Percentiles rank a stretch among this genome's conserved stretches.
Evolutionary conservation across 1,284 basidiomycete genomes (phyloP).

Genomic region (Phenoliferia sp.): DNA sequence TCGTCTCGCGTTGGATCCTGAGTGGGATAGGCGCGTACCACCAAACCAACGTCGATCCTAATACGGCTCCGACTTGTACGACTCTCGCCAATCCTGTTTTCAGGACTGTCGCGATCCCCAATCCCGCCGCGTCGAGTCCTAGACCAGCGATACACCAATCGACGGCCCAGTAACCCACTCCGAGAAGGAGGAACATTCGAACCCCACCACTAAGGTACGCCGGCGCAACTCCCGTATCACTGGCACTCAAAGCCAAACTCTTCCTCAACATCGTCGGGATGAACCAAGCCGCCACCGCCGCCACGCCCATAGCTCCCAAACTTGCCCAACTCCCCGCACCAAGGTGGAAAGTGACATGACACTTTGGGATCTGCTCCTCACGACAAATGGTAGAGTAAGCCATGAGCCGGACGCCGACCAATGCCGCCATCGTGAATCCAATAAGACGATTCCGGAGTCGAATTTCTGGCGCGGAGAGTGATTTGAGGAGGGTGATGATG

Average conservation of each 20-base stretch:
- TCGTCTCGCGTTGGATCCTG: slow-evolving; percentile 50
- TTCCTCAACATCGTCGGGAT: slow-evolving; percentile 59
- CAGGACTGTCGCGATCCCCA: slow-evolving; percentile 40
- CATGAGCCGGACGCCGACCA: slow-evolving; percentile 67
- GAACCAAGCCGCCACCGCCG: slow-evolving; percentile 55
- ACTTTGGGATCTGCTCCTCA: slow-evolving; percentile 87
- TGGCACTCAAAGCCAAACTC: slow-evolving; percentile 63
- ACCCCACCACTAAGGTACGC: slow-evolving; percentile 60
- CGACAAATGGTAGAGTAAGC: slow-evolving; percentile 77
- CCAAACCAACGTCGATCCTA: slow-evolving; percentile 63
- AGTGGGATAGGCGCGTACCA: slow-evolving; percentile 66
- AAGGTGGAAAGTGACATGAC: slow-evolving; percentile 78
- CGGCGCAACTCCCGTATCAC: slow-evolving; percentile 65
- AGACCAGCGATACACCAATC: slow-evolving; percentile 54
- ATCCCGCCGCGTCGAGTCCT: background rate
- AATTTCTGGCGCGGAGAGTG: slow-evolving; percentile 57
- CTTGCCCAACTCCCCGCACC: slow-evolving; percentile 62
- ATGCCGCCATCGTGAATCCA: slow-evolving; percentile 61
- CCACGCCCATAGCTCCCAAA: slow-evolving; percentile 55
- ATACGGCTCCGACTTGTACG: slow-evolving; percentile 52
- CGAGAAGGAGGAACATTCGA: slow-evolving; percentile 55
- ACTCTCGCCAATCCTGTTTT: slow-evolving; percentile 62
- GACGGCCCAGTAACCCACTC: slow-evolving; percentile 65
- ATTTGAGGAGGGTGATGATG: slow-evolving; percentile 49
- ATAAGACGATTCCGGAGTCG: slow-evolving; percentile 71